A percentile compares a stretch with the other conserved stretches of the same genome.
Conservation (phyloP, 805 yeast species). For the Millerozyma miso region DNA sequence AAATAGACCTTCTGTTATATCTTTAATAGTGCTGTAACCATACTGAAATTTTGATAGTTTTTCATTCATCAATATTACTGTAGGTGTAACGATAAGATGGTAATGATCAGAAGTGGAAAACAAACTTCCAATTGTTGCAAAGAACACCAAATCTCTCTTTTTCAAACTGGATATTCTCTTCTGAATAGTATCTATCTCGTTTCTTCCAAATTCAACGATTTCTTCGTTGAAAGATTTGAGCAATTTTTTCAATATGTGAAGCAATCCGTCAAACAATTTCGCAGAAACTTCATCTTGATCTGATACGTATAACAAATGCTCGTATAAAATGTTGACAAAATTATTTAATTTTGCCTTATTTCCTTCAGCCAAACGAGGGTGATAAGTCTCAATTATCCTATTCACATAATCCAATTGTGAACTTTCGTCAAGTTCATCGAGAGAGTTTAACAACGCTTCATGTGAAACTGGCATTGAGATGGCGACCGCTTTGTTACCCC, state of each 20-base stretch:
- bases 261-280: constrained; percentile 38
- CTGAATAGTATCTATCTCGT: constrained; percentile 52
- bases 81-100: constrained; percentile 86
- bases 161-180: constrained; percentile 34
- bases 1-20: constrained; percentile 57
- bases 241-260: constrained; percentile 48
- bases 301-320: constrained; percentile 53
- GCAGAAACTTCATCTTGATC: constrained; percentile 25
- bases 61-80: constrained; percentile 69
- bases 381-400: constrained; percentile 55
- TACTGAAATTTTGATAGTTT: constrained; percentile 35
- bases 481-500: constrained; percentile 8
- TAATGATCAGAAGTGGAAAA: constrained; percentile 95
- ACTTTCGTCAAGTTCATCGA: constrained; percentile 30
- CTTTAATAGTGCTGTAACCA: constrained; percentile 32
- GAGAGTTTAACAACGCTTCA: constrained; percentile 25
- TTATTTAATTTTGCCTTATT: constrained; percentile 69
- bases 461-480: constrained; percentile 26
- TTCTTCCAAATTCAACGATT: constrained; percentile 60
- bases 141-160: constrained; percentile 57
- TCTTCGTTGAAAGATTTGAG: constrained; percentile 62
- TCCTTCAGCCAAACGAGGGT: constrained; percentile 76
- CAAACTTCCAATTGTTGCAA: constrained; percentile 65
- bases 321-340: constrained; percentile 60
- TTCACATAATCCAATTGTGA: constrained; percentile 48